phyloP scores from a whole-genome alignment of 2,329 filamentous ascomycete species.

The Aspergillus ochraceus region DNA sequence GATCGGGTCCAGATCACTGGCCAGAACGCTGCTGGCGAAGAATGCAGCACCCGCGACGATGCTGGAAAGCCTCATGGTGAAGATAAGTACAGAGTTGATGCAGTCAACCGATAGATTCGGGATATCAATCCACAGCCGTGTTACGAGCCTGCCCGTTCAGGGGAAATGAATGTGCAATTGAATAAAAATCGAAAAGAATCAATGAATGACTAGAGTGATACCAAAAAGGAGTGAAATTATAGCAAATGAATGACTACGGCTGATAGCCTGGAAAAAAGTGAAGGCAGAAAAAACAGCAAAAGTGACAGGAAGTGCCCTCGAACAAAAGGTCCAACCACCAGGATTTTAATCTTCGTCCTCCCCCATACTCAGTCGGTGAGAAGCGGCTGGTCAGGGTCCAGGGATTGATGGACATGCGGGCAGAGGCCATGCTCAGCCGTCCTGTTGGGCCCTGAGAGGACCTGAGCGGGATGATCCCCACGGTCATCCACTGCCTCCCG shows the following conservation, averaged over 20 bases:
- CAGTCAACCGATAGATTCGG: background rate
- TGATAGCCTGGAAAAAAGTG: background rate
- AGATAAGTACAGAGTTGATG: background rate
- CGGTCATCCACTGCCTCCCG: conserved; percentile 12
- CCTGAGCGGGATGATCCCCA: conserved; percentile 5
- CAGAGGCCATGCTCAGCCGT: conserved; percentile 6
- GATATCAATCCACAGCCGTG: background rate
- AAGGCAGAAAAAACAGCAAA: background rate
- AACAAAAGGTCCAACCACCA: background rate
- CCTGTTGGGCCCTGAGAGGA: conserved; percentile 1
- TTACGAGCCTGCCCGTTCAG: background rate
- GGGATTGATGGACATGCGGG: conserved; percentile 3
- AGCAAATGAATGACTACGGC: background rate
- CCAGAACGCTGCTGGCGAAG: conserved; percentile 46
- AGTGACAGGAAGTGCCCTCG: background rate
- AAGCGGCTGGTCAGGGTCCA: conserved; percentile 4
- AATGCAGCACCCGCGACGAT: conserved; percentile 51
- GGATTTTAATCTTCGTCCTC: background rate
- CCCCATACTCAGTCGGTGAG: background rate
- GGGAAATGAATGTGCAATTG: background rate
- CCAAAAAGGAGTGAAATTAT: conserved; percentile 7
- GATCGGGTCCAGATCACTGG: conserved; percentile 57
- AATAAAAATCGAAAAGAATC: background rate
- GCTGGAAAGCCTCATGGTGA: conserved; percentile 54
- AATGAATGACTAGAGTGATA: conserved; percentile 3